Percentiles rank a stretch among this genome's conserved stretches.
Evolutionary conservation across 1,139 yeast species (phyloP).

Genomic region (Candida sanyaensis): DNA sequence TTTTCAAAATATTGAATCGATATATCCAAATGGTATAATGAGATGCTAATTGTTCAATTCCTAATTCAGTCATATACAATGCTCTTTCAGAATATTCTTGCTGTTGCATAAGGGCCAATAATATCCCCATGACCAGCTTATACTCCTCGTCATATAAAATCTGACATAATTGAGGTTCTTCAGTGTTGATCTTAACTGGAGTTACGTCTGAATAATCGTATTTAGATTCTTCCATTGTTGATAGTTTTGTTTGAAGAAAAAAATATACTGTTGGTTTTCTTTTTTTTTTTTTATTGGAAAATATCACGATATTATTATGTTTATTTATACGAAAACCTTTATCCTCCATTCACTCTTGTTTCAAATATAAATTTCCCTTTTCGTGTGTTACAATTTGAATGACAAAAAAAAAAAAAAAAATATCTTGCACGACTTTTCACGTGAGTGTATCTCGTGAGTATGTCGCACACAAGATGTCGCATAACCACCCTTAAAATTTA

Average conservation of each 20-base stretch:
- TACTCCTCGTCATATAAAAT: slow-evolving; percentile 81
- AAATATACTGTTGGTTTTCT: background rate
- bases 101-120: slow-evolving; percentile 60
- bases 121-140: slow-evolving; percentile 55
- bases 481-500: background rate
- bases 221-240: slow-evolving; percentile 8
- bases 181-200: slow-evolving; percentile 45
- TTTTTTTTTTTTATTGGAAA: background rate
- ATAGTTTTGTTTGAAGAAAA: background rate
- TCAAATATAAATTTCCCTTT: background rate
- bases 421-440: background rate
- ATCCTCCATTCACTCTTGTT: background rate
- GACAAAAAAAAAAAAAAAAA: background rate
- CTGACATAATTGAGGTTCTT: slow-evolving; percentile 62
- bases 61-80: slow-evolving; percentile 59
- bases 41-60: slow-evolving; percentile 75
- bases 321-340: background rate
- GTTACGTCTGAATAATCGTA: slow-evolving; percentile 38
- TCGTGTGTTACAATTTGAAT: background rate
- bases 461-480: background rate
- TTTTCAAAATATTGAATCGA: slow-evolving; percentile 57
- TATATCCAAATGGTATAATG: slow-evolving; percentile 93
- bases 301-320: background rate
- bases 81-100: slow-evolving; percentile 76
- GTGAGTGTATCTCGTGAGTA: background rate